Evolutionary conservation across 768 basidiomycete genomes (phyloP).

Genomic region (Podaxis carcinomalis): DNA sequence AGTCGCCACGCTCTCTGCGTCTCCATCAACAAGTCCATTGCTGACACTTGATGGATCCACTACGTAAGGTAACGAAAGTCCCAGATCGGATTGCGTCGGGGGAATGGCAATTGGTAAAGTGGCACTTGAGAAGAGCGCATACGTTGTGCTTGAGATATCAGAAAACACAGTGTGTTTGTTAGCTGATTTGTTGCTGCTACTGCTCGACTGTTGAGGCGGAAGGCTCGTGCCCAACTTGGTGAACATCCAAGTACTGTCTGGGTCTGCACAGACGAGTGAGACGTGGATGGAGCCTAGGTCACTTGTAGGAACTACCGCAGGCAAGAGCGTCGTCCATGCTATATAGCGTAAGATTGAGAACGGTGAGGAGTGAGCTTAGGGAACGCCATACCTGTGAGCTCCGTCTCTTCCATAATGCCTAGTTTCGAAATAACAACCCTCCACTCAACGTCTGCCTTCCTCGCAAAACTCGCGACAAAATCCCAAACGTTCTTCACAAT

Average conservation of each 20-base stretch:
- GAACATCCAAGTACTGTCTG: constrained; percentile 57
- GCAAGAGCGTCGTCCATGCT: constrained; percentile 67
- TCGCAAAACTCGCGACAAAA: constrained; percentile 59
- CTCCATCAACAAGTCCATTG: neutral
- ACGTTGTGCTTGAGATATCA: constrained; percentile 12
- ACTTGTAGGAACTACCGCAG: constrained; percentile 29
- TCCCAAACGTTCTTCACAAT: constrained; percentile 64
- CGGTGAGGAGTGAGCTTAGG: constrained; percentile 6
- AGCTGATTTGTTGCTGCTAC: constrained; percentile 20
- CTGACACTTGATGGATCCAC: constrained; percentile 1
- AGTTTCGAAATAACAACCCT: constrained; percentile 67
- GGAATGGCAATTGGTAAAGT: constrained; percentile 7
- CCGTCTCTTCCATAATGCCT: constrained; percentile 52
- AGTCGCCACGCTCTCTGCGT: constrained; percentile 15
- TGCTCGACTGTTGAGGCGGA: constrained; percentile 17
- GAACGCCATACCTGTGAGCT: constrained; percentile 57
- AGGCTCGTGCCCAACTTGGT: constrained; percentile 25
- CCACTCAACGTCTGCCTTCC: constrained; percentile 75
- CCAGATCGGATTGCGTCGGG: constrained; percentile 3
- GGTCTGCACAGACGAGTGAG: constrained; percentile 56
- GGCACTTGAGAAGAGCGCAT: constrained; percentile 5
- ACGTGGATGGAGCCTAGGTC: constrained; percentile 55
- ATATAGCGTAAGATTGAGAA: constrained; percentile 6
- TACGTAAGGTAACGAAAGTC: neutral
- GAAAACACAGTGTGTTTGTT: constrained; percentile 22